Evolutionary conservation across 2,329 filamentous ascomycete species (phyloP), one percentile per base, ranked within the genome.

Genomic region (Teratosphaeria gauchensis): DNA sequence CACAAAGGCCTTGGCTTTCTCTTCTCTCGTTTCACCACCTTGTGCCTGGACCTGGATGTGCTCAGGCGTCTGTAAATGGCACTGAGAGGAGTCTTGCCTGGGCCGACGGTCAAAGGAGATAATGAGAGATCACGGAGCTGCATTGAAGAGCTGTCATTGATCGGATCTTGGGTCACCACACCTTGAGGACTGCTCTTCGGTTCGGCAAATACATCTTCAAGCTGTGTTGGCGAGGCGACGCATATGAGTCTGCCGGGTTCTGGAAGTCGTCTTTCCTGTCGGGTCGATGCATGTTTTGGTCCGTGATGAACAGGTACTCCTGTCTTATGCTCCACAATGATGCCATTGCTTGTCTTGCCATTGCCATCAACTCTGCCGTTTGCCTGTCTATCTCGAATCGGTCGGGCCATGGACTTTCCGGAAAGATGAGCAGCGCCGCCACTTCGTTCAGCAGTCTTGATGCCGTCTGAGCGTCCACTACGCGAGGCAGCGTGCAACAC

Each of bases 41-140:
- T 58, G 30, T 58, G 55, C 24, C 31, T 53, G 19, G 54, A 57
- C 2, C 4, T 54, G 5, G 59, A 52, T 14, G 42, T 51, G 28
- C 42, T 58, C 46, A 68, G 48, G 1, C 65, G 64, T 56, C 64
- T 65, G 51, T 63, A 58, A 28, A 66, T 62, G 14, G 58, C 56
- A 35, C 58, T 68, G 53, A 69, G 56, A 16, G 62, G 59, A 31
- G 59, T 58, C 42, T 61, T 63, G 16, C 42, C 16, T 48, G n/a
- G 16, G 6, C 4, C n/a, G 42, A 48, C n/a, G 16, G 16, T 21
- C 19, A 11, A 11, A 48, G 42, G 42, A 48, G 42, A 48, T 19
- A 16, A 48, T n/a, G 21, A n/a, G 8, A 5, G 42, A 48, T 48
- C 42, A 48, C n/a, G 42, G 16, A 21, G n/a, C 7, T 48, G 42